Evolutionary conservation across 495 filamentous ascomycete species (phyloP).

Genomic region (Penicillium argentinense): DNA sequence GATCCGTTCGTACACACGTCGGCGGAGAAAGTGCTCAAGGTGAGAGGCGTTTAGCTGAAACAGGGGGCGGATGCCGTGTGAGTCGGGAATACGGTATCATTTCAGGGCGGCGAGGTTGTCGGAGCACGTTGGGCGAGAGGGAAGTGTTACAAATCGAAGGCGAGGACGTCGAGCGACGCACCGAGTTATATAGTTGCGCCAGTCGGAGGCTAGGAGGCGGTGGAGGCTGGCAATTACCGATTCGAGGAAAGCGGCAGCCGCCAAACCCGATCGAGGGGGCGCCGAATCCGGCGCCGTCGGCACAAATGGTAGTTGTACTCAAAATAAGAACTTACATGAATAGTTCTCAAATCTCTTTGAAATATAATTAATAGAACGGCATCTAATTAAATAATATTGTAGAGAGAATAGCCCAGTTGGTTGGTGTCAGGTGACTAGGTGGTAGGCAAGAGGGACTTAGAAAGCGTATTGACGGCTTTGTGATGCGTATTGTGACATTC

Average conservation of each 20-base stretch:
- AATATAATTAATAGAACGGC: no score
- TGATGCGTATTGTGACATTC: no score
- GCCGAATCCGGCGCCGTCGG: conserved; percentile 16
- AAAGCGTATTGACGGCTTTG: no score
- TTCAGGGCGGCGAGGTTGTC: conserved; percentile 6
- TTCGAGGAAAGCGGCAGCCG: conserved; percentile 2
- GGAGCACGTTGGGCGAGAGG: conserved; percentile 3
- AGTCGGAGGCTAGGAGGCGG: neutral
- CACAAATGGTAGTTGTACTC: conserved; percentile 13
- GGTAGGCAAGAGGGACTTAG: no score
- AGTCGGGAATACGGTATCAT: conserved; percentile 15
- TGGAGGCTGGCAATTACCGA: neutral
- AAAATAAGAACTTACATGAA: no score
- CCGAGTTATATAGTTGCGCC: conserved; percentile 13
- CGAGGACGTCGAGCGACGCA: conserved; percentile 15
- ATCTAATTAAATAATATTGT: no score
- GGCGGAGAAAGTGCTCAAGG: conserved; percentile 5
- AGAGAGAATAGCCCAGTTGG: no score
- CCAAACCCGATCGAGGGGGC: conserved; percentile 9
- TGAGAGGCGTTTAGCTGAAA: conserved; percentile 6
- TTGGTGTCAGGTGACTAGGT: no score
- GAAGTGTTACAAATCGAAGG: conserved; percentile 1
- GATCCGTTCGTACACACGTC: neutral
- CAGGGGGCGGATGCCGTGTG: conserved; percentile 8
- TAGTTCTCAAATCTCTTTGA: no score